A percentile compares a stretch with the other conserved stretches of the same genome.
Conservation (phyloP, 495 filamentous ascomycete genomes). For the Trichodelitschia bisporula region DNA sequence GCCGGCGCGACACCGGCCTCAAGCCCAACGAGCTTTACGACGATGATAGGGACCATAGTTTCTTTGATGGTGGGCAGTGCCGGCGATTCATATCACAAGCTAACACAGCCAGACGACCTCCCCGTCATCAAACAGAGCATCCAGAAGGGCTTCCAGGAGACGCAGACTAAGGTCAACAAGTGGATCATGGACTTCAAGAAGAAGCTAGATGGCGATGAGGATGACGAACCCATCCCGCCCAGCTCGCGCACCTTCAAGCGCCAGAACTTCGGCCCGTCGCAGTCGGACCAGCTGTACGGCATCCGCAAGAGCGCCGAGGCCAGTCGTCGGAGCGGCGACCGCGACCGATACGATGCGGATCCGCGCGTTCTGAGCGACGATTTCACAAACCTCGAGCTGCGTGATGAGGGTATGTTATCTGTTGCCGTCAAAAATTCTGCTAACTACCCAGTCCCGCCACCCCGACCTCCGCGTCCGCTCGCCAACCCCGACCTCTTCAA, state of each 20-base stretch:
- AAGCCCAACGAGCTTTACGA: conserved; percentile 21
- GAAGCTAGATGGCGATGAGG: conserved; percentile 65
- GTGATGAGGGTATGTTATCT: conserved; percentile 26
- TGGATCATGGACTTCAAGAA: conserved; percentile 85
- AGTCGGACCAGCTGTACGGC: conserved; percentile 21
- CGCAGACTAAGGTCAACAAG: conserved; percentile 73
- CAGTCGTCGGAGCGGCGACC: conserved; percentile 56
- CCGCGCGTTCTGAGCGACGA: conserved; percentile 74
- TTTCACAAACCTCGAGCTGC: conserved; percentile 69
- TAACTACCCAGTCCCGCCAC: too few species aligned
- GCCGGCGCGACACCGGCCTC: conserved; percentile 9
- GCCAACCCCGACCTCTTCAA: conserved; percentile 67
- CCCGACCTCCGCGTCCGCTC: conserved; percentile 36
- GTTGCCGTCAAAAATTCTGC: too few species aligned
- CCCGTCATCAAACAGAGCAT: conserved; percentile 85
- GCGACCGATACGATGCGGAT: conserved; percentile 86
- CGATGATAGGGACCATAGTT: conserved; percentile 54
- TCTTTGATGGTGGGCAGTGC: conserved; percentile 85
- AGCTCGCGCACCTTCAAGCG: conserved; percentile 17
- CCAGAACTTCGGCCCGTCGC: conserved; percentile 17
- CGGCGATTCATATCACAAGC: too few species aligned
- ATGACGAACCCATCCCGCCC: conserved; percentile 27
- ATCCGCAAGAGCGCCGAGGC: conserved; percentile 32
- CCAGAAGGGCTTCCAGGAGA: conserved; percentile 83
- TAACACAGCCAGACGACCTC: conserved; percentile 61